Base-by-base conservation (phyloP, 2,329 filamentous ascomycete genomes). In the Furcasterigmium sp. region DNA sequence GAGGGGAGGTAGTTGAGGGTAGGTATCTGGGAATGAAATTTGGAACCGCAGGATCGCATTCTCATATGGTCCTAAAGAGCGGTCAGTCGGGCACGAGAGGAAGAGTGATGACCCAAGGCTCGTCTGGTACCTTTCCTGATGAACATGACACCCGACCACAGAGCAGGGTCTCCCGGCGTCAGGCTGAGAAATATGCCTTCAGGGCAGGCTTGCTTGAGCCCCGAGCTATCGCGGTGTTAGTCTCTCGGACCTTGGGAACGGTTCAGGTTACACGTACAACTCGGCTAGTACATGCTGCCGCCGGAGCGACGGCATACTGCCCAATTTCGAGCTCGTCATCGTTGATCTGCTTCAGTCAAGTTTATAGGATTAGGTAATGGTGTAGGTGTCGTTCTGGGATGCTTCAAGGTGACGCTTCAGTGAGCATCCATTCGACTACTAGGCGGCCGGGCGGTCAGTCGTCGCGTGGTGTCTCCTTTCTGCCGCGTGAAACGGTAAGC, bases 121-220 rank as follows among this genome's bases (percentile, higher is more conserved):
- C 13, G 30, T 15, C 18, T 8, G 56, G 55, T 70, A 93, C 91
- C 91, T 72, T 87, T 84, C 44, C 89, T 85, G 49, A 95, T 82
- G 60, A 97, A 97, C 21, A 97, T 73, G 17, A 95, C 86, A n/a
- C 89, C 91, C 25, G 84, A 85, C 91, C 91, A 97, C 39, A 90
- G 69, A 14, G 82, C 81, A 15, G 87, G 81, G 58, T 95, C 85
- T 19, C 85, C 86, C 0, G 88, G 87, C 21, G 85, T 87, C 46
- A 95, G 76, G 61, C 79, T 87, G 64, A 96, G 79, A 65, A 93
- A 96, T 48, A 96, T 76, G 42, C 93, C 91, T 44, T 88, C 81
- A 2, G 91, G 91, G 61, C 86, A 90, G 46, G 84, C 82, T 67
- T 87, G 80, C 63, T 86, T 90, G 54, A 95, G 74, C 48, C 86